Base-by-base conservation (phyloP, 1,284 basidiomycete genomes). In the Cryptococcus wingfieldii region DNA sequence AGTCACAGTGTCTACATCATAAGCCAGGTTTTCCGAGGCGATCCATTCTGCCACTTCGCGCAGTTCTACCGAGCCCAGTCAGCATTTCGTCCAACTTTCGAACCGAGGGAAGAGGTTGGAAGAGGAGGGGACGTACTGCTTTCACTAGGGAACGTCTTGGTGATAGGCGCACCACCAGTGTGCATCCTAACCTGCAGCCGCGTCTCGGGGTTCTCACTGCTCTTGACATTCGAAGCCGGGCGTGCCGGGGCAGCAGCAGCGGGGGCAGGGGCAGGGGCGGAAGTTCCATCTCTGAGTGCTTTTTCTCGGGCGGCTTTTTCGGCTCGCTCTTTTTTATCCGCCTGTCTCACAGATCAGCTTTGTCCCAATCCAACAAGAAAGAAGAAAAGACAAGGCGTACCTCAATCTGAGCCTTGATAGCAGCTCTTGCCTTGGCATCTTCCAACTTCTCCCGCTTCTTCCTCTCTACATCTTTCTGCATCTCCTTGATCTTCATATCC, bases 331-430 rank as follows among this genome's bases (percentile, higher is more conserved):
- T 83, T 83, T 78, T 91, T 96, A 79, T 96, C 93, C 0, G 87
- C 88, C 72, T 75, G 55, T 28, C 52, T 58, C 28, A 60, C 53
- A 47, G 8, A 39, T 51, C 27, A 57, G 41, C 50, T 12, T 5
- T 31, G 7, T 10, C 31, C 31, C 31, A 31, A 7, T 31, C 31
- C 4, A 6, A 31, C 31, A 31, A 19, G n/a, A 31, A n/a, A 27
- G 19, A 19, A 19, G 19, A 19, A 19, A 19, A 16, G 38, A 51
- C 43, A 13, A 6, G 28, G 42, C 31, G 44, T 31, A 47, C 72
- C 75, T 95, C 93, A 63, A 97, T 96, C 74, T 95, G 90, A 0
- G 87, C 89, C 71, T 90, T 90, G 67, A 95, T 81, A 4, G 88
- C 88, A 3, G 88, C 89, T 59, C 80, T 85, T 1, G 90, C 92